Evolutionary conservation across 2,329 filamentous ascomycete genomes (phyloP).

Genomic region (Alternaria tenuissima): DNA sequence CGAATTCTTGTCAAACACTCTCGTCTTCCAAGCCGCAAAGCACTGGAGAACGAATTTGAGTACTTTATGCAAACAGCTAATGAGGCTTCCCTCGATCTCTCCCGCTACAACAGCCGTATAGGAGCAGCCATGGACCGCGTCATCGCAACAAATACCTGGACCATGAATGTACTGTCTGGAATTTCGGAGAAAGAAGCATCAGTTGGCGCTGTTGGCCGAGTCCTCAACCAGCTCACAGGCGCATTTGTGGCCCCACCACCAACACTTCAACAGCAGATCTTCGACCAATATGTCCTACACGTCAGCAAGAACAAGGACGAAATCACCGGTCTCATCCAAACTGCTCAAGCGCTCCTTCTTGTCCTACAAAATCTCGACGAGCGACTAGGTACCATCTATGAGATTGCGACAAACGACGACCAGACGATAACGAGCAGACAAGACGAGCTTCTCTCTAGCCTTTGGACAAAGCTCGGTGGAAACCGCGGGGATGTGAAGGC

Average conservation of each 20-base stretch:
- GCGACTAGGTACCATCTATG: conserved; percentile 73
- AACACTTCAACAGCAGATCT: conserved; percentile 59
- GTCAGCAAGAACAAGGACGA: conserved; percentile 74
- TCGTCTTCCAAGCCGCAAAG: conserved; percentile 70
- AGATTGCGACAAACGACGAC: conserved; percentile 71
- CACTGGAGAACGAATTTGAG: conserved; percentile 78
- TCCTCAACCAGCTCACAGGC: conserved; percentile 59
- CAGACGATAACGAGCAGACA: conserved; percentile 65
- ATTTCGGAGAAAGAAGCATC: conserved; percentile 58
- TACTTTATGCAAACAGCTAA: conserved; percentile 76
- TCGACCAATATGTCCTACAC: conserved; percentile 79
- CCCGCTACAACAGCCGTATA: conserved; percentile 79
- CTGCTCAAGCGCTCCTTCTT: conserved; percentile 72
- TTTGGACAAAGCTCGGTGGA: conserved; percentile 79
- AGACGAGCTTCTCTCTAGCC: conserved; percentile 71
- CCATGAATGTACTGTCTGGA: conserved; percentile 71
- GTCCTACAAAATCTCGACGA: conserved; percentile 74
- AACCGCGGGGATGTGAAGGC: conserved; percentile 69
- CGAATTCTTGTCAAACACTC: conserved; percentile 76
- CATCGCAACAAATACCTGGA: conserved; percentile 79
- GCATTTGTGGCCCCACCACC: conserved; percentile 61
- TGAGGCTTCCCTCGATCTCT: conserved; percentile 70
- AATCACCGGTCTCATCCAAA: conserved; percentile 71
- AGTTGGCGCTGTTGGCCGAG: conserved; percentile 50
- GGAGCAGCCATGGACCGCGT: conserved; percentile 77